Evolutionary conservation across 805 yeast genomes (phyloP), one percentile per base, ranked within the genome.

Genomic region (Trichomonascus vanleenenianus): DNA sequence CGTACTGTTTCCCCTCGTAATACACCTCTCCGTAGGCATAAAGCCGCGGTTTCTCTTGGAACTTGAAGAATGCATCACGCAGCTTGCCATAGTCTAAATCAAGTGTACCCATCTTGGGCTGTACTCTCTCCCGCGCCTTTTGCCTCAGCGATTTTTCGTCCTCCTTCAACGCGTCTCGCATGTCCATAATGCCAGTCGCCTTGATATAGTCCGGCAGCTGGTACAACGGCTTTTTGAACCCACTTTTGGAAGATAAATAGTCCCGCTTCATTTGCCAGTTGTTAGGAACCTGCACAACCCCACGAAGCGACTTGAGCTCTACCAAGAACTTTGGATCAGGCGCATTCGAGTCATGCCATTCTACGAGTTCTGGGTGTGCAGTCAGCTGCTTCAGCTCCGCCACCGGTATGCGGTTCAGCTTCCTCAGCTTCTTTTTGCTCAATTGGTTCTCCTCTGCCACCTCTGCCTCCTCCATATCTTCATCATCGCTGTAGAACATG

Each of bases 311-410:
- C 58, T 89, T 91, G 42, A 91, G 61, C 18, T 72, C 67, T 0
- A 85, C 78, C 11, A 79, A 69, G 16, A 88, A 59, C 40, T 68
- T 64, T 1, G 98, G 96, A 55, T 86, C 91, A 1, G 71, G 72
- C 0, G 97, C 83, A 66, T 89, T 93, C 1, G 80, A 82, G 61
- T 93, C 97, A 55, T 68, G 77, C 94, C 95, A 83, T 52, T 88
- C 95, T 1, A 91, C 81, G 3, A 80, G 58, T 47, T 85, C 86
- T 0, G 97, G 97, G 22, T 67, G 66, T 1, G 64, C 52, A 0
- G 84, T 71, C 18, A 68, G 60, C 0, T 83, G 70, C 59, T 89
- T 91, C 43, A 91, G 66, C 7, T 71, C 68, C 0, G 89, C 78
- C 12, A 91, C 62, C 1, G 93, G 75, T 0, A 86, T 74, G 53